Conservation (phyloP, 2,329 filamentous ascomycete genomes). For the Venturia carpophila region DNA sequence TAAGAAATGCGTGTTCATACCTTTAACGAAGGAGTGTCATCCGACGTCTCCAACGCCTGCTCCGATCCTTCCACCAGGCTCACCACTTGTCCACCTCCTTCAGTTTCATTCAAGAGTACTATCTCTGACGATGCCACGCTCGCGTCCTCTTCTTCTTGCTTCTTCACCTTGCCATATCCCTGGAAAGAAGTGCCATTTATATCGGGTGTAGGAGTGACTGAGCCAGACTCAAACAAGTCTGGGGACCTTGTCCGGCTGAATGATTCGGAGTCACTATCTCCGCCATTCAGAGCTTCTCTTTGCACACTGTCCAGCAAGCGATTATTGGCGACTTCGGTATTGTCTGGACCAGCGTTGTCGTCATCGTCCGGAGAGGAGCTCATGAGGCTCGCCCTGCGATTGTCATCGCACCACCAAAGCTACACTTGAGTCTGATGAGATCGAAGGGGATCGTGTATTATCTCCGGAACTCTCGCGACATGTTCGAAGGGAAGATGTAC, state of each 20-base stretch:
- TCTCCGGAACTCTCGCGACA: conserved; percentile 4
- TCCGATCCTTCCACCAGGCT: conserved; percentile 60
- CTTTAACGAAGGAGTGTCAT: conserved; percentile 77
- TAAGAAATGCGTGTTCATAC: conserved; percentile 39
- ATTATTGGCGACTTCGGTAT: conserved; percentile 13
- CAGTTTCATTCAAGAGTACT: conserved; percentile 26
- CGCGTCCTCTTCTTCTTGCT: conserved; percentile 24
- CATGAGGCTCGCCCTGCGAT: conserved; percentile 50
- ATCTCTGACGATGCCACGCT: conserved; percentile 21
- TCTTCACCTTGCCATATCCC: conserved; percentile 24
- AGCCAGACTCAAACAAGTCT: conserved; percentile 15
- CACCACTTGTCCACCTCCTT: conserved; percentile 29
- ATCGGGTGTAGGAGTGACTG: conserved; percentile 6
- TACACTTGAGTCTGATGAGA: background rate
- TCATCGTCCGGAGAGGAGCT: conserved; percentile 58
- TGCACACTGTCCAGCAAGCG: conserved; percentile 18
- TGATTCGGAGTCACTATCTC: conserved; percentile 16
- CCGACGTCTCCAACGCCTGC: conserved; percentile 54
- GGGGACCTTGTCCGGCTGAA: conserved; percentile 18
- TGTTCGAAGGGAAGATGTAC: background rate
- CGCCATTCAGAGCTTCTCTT: conserved; percentile 19
- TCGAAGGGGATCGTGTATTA: background rate
- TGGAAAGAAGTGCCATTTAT: conserved; percentile 29
- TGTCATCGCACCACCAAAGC: conserved; percentile 43
- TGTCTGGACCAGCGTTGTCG: conserved; percentile 49